Evolutionary conservation across 2,329 filamentous ascomycete species (phyloP).

Genomic region (Stachybotrys elegans): DNA sequence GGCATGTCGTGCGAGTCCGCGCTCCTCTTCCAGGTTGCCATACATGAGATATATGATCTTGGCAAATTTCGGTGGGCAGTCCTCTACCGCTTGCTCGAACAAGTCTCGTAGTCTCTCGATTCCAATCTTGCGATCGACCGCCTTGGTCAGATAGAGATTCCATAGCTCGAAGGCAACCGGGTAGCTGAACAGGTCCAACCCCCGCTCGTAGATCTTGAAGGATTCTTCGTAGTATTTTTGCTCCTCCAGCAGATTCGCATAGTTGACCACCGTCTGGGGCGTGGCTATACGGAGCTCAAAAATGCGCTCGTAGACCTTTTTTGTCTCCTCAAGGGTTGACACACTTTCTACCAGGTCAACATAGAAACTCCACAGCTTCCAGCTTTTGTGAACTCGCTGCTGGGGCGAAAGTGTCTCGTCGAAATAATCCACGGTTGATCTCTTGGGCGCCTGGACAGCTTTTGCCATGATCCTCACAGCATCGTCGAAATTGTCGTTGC

Average conservation of each 20-base stretch:
- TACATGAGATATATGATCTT: conserved; percentile 98
- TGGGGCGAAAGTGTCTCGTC: conserved; percentile 92
- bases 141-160: conserved; percentile 97
- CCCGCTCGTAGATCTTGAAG: conserved; percentile 96
- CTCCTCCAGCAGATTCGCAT: conserved; percentile 91
- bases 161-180: conserved; percentile 97
- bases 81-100: conserved; percentile 95
- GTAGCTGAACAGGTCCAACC: conserved; percentile 96
- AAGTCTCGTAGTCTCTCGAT: conserved; percentile 92
- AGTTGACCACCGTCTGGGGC: conserved; percentile 97
- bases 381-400: conserved; percentile 96
- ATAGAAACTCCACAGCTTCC: conserved; percentile 99
- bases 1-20: conserved; percentile 87
- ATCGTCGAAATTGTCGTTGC: conserved; percentile 92
- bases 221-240: conserved; percentile 94
- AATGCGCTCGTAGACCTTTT: conserved; percentile 92
- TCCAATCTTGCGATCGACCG: conserved; percentile 90
- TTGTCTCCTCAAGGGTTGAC: conserved; percentile 83
- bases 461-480: conserved; percentile 96
- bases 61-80: conserved; percentile 90
- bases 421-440: conserved; percentile 98
- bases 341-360: conserved; percentile 97
- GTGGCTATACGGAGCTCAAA: conserved; percentile 98
- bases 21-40: conserved; percentile 91
- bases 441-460: conserved; percentile 92